A percentile compares a stretch with the other conserved stretches of the same genome.
These are phyloP conservation scores for Leptographium wingfieldii DNA, from an alignment of 2,329 filamentous ascomycete species.

Conservation along the genomic window DNA sequence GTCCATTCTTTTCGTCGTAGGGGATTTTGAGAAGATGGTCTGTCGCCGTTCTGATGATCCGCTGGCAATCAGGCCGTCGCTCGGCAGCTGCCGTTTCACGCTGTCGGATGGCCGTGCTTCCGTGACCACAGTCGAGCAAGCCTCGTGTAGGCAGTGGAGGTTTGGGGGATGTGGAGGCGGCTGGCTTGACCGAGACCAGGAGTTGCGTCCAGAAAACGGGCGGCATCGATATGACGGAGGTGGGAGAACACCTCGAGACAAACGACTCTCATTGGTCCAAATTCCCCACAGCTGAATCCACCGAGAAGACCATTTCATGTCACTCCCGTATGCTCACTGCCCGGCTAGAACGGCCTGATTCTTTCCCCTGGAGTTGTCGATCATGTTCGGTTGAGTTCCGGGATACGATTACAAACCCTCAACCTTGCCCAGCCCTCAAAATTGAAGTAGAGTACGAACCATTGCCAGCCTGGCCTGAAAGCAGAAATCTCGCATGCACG, in stretches of 20 bases:
- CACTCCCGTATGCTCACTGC: no score
- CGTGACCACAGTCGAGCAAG: neutral
- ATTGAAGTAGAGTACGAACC: no score
- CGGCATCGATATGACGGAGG: neutral
- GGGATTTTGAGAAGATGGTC: neutral
- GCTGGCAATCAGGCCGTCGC: neutral
- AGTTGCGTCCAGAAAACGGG: neutral
- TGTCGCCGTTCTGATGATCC: neutral
- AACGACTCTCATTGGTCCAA: neutral
- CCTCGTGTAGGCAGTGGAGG: neutral
- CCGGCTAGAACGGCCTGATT: no score
- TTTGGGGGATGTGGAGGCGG: neutral
- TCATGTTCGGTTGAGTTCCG: neutral
- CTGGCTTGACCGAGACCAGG: neutral
- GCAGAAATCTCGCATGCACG: no score
- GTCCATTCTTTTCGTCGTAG: neutral
- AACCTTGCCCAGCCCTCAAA: no score
- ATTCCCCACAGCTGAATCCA: neutral
- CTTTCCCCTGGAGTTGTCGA: neutral
- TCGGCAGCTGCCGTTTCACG: neutral
- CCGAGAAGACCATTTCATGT: neutral
- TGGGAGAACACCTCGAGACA: neutral
- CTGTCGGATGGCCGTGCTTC: neutral
- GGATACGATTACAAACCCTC: no score
- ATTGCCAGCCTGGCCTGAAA: no score